phyloP scores from a whole-genome alignment of 805 yeast genomes.

The Lipomyces yamadae region DNA sequence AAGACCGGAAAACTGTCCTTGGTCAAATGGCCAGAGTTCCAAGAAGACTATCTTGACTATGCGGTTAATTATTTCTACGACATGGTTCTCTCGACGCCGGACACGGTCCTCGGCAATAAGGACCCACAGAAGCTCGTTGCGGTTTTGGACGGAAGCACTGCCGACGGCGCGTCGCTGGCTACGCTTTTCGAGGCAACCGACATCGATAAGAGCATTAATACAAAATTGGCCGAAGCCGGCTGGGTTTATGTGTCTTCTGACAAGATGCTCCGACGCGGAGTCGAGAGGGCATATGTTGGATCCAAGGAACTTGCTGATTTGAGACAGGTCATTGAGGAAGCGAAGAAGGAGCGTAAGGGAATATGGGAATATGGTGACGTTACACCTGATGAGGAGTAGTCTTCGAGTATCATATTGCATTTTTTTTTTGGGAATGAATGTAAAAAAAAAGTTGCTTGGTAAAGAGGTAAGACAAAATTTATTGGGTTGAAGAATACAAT shows the following conservation, averaged over 20 bases:
- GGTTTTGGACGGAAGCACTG: conserved; percentile 23
- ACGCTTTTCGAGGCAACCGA: conserved; percentile 32
- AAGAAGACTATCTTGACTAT: conserved; percentile 35
- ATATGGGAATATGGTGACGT: conserved; percentile 67
- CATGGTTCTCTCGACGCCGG: conserved; percentile 28
- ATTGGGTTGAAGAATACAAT: neutral
- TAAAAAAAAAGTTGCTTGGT: neutral
- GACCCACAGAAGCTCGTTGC: conserved; percentile 33
- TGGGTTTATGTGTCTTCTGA: conserved; percentile 33
- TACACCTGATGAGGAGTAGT: conserved; percentile 37
- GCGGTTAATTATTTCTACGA: conserved; percentile 29
- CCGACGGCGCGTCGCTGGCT: conserved; percentile 19
- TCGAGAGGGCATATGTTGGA: conserved; percentile 18
- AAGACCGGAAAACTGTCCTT: conserved; percentile 28
- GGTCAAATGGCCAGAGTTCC: conserved; percentile 32
- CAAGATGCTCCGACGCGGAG: conserved; percentile 22
- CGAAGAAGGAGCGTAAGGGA: conserved; percentile 63
- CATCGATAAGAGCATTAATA: conserved; percentile 35
- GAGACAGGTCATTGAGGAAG: conserved; percentile 54
- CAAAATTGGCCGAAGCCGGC: conserved; percentile 31
- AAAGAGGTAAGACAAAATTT: neutral
- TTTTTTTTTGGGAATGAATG: neutral
- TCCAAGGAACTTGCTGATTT: conserved; percentile 17
- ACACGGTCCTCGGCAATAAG: conserved; percentile 14
- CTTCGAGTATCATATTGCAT: neutral